Conservation (phyloP, 2,329 filamentous ascomycete genomes). For the Sclerotinia sclerotiorum region DNA sequence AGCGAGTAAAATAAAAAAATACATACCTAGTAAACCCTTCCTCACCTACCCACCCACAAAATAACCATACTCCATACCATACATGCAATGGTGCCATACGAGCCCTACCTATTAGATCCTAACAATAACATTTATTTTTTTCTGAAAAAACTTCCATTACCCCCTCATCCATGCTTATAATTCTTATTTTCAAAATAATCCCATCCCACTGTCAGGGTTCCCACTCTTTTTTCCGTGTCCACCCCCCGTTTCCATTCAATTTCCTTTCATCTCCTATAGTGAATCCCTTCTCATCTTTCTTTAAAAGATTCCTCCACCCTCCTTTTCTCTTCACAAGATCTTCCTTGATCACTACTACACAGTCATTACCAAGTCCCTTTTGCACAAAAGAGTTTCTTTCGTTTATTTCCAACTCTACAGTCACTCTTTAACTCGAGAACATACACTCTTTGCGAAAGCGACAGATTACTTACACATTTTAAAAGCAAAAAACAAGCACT, state of each 20-base stretch:
- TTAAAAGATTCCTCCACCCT: conserved; percentile 17
- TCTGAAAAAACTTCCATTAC: neutral
- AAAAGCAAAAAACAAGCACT: neutral
- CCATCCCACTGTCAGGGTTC: conserved; percentile 13
- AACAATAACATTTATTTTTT: no score
- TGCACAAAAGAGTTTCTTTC: conserved; percentile 26
- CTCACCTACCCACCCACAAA: neutral
- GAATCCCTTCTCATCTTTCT: conserved; percentile 7
- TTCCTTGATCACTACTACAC: conserved; percentile 25
- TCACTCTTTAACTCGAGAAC: conserved; percentile 38
- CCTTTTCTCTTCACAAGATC: conserved; percentile 12
- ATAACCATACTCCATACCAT: neutral
- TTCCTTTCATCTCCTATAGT: conserved; percentile 8
- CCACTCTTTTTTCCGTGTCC: conserved; percentile 2
- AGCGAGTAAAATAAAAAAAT: neutral
- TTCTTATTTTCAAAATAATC: neutral
- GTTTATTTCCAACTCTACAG: conserved; percentile 37
- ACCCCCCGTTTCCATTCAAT: conserved; percentile 17
- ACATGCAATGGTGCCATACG: neutral
- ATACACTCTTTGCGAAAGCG: conserved; percentile 37
- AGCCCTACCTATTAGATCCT: neutral
- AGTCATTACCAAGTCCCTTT: conserved; percentile 22
- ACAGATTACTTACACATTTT: neutral
- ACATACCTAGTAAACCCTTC: neutral
- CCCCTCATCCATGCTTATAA: neutral